A percentile compares a stretch with the other conserved stretches of the same genome.
phyloP scores from a whole-genome alignment of 192 early-diverging fungal genomes.

The Coemansia sp. region DNA sequence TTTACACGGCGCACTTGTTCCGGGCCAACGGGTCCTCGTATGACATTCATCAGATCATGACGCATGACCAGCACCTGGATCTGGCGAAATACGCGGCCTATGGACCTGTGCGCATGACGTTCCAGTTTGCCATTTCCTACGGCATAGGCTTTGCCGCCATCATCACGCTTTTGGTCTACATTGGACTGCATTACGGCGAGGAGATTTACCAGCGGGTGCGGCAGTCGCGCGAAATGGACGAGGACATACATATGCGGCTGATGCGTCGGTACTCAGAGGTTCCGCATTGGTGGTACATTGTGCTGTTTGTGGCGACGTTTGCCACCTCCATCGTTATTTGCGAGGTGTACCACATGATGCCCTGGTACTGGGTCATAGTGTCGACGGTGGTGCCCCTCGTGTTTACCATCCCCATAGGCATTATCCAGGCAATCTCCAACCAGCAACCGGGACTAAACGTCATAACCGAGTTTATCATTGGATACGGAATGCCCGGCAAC shows the following conservation, averaged over 20 bases:
- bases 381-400: slow-evolving; percentile 57
- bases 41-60: slow-evolving; percentile 58
- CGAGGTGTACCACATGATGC: slow-evolving; percentile 51
- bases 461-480: slow-evolving; percentile 80
- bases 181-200: slow-evolving; percentile 60
- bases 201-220: slow-evolving; percentile 61
- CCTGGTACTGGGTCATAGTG: slow-evolving; percentile 71
- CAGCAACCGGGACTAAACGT: slow-evolving; percentile 75
- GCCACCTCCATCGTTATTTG: slow-evolving; percentile 34
- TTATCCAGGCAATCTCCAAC: slow-evolving; percentile 76
- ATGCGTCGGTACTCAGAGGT: slow-evolving; percentile 74
- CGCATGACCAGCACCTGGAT: slow-evolving; percentile 52
- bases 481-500: slow-evolving; percentile 74
- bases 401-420: slow-evolving; percentile 76
- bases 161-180: slow-evolving; percentile 69
- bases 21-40: slow-evolving; percentile 56
- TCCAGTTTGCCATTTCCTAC: slow-evolving; percentile 70
- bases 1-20: slow-evolving; percentile 62
- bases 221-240: slow-evolving; percentile 56
- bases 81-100: slow-evolving; percentile 59
- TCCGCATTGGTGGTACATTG: slow-evolving; percentile 73
- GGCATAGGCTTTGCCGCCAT: slow-evolving; percentile 65
- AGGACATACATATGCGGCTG: slow-evolving; percentile 68
- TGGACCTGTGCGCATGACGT: slow-evolving; percentile 65
- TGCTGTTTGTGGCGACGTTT: slow-evolving; percentile 39